Evolutionary conservation across 2,329 filamentous ascomycete species (phyloP).

Genomic region (Orbilia brochopaga): DNA sequence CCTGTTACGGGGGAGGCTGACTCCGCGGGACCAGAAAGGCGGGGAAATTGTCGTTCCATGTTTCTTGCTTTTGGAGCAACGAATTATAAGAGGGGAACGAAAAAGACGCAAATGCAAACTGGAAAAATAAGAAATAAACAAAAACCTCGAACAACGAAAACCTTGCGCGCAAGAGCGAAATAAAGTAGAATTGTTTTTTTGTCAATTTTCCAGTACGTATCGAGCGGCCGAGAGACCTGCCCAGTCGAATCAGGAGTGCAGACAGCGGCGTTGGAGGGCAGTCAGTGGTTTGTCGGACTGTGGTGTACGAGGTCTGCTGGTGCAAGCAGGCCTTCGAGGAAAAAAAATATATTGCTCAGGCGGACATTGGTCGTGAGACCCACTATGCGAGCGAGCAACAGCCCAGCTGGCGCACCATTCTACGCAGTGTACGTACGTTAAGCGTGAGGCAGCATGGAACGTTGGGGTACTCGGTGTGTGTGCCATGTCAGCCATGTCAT

Average conservation of each 20-base stretch:
- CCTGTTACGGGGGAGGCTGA: conserved; percentile 18
- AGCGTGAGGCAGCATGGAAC: neutral
- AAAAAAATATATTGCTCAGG: conserved; percentile 48
- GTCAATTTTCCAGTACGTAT: neutral
- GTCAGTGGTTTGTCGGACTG: neutral
- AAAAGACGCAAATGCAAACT: conserved; percentile 6
- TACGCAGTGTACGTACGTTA: neutral
- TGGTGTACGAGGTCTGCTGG: conserved; percentile 31
- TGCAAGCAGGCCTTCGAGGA: conserved; percentile 26
- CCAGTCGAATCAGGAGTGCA: conserved; percentile 51
- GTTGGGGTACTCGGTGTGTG: conserved; percentile 3
- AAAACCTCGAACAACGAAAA: conserved; percentile 11
- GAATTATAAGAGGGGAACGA: conserved; percentile 7
- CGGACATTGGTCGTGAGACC: conserved; percentile 51
- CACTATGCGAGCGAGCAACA: conserved; percentile 29
- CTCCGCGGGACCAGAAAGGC: conserved; percentile 34
- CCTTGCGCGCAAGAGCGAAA: conserved; percentile 21
- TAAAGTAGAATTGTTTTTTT: conserved; percentile 30
- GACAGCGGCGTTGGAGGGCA: conserved; percentile 34
- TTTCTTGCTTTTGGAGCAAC: conserved; percentile 21
- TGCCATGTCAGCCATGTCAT: conserved; percentile 41
- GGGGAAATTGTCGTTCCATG: conserved; percentile 40
- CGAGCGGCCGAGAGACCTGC: conserved; percentile 20
- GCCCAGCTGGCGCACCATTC: conserved; percentile 15
- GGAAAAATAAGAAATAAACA: conserved; percentile 11